These are phyloP conservation scores for Alternaria angustiovoidea DNA, from an alignment of 2,329 filamentous ascomycete species.

Conservation along the genomic window DNA sequence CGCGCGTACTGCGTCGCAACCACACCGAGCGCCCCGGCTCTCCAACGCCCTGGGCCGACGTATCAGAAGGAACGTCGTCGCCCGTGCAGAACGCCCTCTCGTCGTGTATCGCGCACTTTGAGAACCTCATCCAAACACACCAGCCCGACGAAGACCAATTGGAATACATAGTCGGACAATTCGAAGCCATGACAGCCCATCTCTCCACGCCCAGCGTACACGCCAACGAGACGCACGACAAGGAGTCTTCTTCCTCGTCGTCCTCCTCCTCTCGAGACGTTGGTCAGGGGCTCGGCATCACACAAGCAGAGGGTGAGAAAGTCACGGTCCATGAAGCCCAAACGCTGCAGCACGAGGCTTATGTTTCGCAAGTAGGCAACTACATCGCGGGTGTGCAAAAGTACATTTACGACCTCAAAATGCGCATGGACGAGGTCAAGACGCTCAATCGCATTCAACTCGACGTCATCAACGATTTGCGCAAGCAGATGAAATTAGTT, in stretches of 20 bases:
- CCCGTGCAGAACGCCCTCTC: slow-evolving; percentile 43
- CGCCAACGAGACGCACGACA: slow-evolving; percentile 21
- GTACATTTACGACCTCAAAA: slow-evolving; percentile 36
- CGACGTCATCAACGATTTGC: slow-evolving; percentile 43
- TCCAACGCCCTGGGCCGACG: slow-evolving; percentile 38
- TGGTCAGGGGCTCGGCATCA: slow-evolving; percentile 12
- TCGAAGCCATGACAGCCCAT: slow-evolving; percentile 43
- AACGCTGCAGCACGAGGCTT: slow-evolving; percentile 23
- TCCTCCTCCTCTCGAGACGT: slow-evolving; percentile 16
- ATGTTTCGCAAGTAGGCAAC: slow-evolving; percentile 35
- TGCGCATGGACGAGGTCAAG: slow-evolving; percentile 45
- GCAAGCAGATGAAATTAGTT: slow-evolving; percentile 30
- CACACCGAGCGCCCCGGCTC: slow-evolving; percentile 23
- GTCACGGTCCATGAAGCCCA: slow-evolving; percentile 3
- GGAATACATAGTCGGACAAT: slow-evolving; percentile 44
- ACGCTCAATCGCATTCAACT: slow-evolving; percentile 43
- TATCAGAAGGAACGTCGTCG: slow-evolving; percentile 28
- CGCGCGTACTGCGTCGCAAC: slow-evolving; percentile 28
- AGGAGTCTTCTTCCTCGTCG: slow-evolving; percentile 10
- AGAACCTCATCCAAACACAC: slow-evolving; percentile 40
- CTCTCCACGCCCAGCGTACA: slow-evolving; percentile 40
- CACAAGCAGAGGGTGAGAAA: slow-evolving; percentile 7
- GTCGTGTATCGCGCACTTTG: slow-evolving; percentile 43
- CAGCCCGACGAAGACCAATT: slow-evolving; percentile 46
- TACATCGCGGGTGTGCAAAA: slow-evolving; percentile 41